Evolutionary conservation across 176 grass and related monocot genomes (phyloP).

Genomic region (Hsuehochloa calcarea): DNA sequence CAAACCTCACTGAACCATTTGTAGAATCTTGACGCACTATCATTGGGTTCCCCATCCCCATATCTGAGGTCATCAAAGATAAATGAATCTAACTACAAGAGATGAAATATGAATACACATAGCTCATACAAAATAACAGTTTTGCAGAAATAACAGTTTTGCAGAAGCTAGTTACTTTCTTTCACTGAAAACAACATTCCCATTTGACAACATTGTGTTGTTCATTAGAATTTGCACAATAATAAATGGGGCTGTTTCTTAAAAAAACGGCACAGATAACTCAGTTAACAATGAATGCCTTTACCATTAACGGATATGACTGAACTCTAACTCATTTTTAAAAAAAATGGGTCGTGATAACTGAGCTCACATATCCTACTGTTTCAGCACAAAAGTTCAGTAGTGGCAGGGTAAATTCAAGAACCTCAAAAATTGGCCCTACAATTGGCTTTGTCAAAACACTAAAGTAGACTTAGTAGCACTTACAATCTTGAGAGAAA

Average conservation of each 20-base stretch:
- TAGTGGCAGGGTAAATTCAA: no score
- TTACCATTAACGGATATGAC: not conserved
- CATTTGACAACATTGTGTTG: not conserved
- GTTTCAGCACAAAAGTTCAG: no score
- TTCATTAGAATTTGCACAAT: not conserved
- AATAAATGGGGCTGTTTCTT: not conserved
- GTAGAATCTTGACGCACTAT: slow-evolving; percentile 92
- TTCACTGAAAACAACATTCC: not conserved
- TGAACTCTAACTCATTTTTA: no score
- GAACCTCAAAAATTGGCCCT: no score
- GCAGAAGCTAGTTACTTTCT: not conserved
- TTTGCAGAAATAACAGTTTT: not conserved
- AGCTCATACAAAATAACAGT: accelerated
- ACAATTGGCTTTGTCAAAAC: no score
- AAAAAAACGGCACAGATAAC: not conserved
- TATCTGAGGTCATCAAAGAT: slow-evolving; percentile 46
- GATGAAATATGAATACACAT: not conserved
- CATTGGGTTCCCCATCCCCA: slow-evolving; percentile 91
- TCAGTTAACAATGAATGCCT: not conserved
- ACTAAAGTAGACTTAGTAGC: no score
- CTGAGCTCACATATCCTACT: no score
- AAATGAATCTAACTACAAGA: not conserved
- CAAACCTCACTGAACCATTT: slow-evolving; percentile 95
- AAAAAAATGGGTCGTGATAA: no score
- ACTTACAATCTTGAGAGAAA: no score